Percentiles rank a stretch among this genome's conserved stretches.
These are phyloP conservation scores for Fomitopsis pinicola DNA, from an alignment of 1,284 basidiomycete species.

Conservation along the genomic window DNA sequence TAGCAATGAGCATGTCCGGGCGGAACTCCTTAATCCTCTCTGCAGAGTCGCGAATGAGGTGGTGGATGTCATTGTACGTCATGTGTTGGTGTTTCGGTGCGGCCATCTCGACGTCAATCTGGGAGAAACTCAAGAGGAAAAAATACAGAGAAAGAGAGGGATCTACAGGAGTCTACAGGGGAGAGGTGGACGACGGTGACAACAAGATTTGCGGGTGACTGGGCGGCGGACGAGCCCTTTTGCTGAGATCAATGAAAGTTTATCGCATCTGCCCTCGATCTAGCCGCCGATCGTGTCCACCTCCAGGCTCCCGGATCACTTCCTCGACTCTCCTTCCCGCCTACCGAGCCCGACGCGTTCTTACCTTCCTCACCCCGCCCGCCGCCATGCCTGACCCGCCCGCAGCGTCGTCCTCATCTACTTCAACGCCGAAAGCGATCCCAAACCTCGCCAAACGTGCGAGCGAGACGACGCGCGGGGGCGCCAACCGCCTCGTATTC, in stretches of 20 bases:
- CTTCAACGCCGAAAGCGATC: slow-evolving; percentile 48
- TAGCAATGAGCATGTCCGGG: slow-evolving; percentile 78
- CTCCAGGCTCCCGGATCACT: not conserved
- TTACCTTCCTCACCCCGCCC: not conserved
- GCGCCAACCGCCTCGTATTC: slow-evolving; percentile 73
- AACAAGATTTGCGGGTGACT: not conserved
- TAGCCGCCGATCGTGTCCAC: not conserved
- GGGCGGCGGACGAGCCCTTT: not conserved
- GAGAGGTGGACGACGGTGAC: not conserved
- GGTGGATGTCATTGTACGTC: slow-evolving; percentile 86
- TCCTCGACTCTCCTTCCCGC: not conserved
- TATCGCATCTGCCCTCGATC: not conserved
- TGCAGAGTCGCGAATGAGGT: slow-evolving; percentile 63
- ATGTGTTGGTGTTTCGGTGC: slow-evolving; percentile 54
- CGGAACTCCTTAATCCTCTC: slow-evolving; percentile 66
- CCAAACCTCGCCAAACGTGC: slow-evolving; percentile 70
- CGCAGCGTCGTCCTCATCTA: slow-evolving; percentile 19
- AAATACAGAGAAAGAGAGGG: not conserved
- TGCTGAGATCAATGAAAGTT: not conserved
- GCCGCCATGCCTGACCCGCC: slow-evolving; percentile 22
- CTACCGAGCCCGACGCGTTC: not conserved
- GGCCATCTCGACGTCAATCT: slow-evolving; percentile 8
- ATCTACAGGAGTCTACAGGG: not conserved
- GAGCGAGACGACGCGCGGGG: slow-evolving; percentile 64
- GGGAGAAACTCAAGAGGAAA: not conserved